These are phyloP conservation scores for Colletotrichum plurivorum DNA, from an alignment of 2,329 filamentous ascomycete genomes.

Conservation along the genomic window DNA sequence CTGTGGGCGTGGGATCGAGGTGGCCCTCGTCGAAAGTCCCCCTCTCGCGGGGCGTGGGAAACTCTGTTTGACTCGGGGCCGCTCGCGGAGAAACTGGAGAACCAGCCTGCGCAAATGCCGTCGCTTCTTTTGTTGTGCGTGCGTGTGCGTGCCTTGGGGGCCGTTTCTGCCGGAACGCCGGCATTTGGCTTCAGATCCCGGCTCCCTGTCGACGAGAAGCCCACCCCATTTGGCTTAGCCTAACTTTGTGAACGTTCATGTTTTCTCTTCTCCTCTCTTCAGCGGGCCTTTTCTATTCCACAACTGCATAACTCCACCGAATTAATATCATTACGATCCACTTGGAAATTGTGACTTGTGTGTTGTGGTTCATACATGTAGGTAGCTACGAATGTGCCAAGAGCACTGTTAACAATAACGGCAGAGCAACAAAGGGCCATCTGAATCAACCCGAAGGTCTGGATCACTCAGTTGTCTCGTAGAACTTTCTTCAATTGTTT, in stretches of 20 bases:
- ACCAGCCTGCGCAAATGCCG: conserved; percentile 7
- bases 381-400: too few species aligned
- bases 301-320: background rate
- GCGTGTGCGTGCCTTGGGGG: conserved; percentile 30
- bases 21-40: conserved; percentile 15
- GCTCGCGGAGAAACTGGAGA: conserved; percentile 15
- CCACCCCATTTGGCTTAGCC: conserved; percentile 30
- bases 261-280: background rate
- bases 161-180: conserved; percentile 21
- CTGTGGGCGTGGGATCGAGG: background rate
- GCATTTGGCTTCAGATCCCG: conserved; percentile 17
- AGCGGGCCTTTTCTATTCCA: background rate
- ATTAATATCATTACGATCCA: too few species aligned
- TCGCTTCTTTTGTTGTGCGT: conserved; percentile 11
- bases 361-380: too few species aligned
- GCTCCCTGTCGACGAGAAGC: conserved; percentile 15
- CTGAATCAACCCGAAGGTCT: background rate
- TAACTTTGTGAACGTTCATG: conserved; percentile 3
- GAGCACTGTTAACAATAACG: too few species aligned
- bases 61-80: conserved; percentile 16
- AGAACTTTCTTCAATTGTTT: too few species aligned
- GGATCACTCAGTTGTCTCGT: background rate
- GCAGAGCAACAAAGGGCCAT: background rate
- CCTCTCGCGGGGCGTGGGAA: conserved; percentile 8
- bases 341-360: too few species aligned